Conservation (phyloP, 257 asterid genomes). For the Ligustrum vulgare region DNA sequence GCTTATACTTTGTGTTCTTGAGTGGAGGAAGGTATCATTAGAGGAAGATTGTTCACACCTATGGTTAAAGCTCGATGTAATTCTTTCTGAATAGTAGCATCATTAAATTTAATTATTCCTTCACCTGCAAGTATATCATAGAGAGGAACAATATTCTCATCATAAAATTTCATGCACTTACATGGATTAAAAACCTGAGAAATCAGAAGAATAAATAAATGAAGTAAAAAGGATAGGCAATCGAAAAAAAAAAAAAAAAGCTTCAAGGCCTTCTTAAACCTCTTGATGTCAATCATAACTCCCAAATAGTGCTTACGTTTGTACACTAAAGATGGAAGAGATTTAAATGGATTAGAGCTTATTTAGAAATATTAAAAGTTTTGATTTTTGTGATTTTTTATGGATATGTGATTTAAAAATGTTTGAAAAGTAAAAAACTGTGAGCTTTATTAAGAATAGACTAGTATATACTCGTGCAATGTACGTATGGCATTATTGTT, state of each 20-base stretch:
- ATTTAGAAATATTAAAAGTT: no score
- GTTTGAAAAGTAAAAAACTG: no score
- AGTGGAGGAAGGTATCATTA: neutral
- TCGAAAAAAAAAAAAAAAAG: neutral
- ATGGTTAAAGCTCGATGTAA: constrained; percentile 9
- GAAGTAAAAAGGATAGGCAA: neutral
- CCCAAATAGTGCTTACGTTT: neutral
- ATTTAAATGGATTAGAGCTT: neutral
- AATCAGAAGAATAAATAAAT: neutral
- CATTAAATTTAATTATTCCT: neutral
- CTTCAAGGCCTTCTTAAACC: neutral
- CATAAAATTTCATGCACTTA: neutral
- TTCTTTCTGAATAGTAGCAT: neutral
- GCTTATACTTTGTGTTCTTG: neutral
- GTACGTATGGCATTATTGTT: no score
- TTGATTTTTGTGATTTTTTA: no score
- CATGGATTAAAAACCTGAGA: neutral
- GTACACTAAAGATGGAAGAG: neutral
- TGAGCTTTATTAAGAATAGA: no score
- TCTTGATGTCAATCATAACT: neutral
- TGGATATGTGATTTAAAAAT: no score
- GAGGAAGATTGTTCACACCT: neutral
- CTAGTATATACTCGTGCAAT: no score
- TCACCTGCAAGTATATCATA: neutral
- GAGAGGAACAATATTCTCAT: neutral